These are phyloP conservation scores for Antarctomyces pellizariae DNA, from an alignment of 495 filamentous ascomycete genomes.

Conservation along the genomic window DNA sequence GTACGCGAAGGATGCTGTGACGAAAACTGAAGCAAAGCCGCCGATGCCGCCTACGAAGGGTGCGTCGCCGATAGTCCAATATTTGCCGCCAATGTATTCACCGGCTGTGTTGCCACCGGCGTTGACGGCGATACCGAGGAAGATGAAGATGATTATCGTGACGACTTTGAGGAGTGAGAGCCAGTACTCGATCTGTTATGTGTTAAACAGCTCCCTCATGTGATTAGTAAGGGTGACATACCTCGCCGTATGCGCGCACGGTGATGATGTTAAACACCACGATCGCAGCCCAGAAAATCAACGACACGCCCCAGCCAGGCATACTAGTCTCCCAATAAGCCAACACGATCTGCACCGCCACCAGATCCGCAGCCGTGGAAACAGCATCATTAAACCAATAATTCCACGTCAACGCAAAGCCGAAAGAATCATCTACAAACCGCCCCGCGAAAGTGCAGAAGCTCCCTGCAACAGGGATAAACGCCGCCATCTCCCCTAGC, in stretches of 20 bases:
- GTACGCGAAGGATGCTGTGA: slow-evolving; percentile 18
- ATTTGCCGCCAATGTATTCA: slow-evolving; percentile 21
- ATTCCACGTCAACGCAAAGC: slow-evolving; percentile 42
- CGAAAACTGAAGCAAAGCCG: slow-evolving; percentile 34
- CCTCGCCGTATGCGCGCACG: slow-evolving; percentile 29
- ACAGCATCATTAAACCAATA: slow-evolving; percentile 39
- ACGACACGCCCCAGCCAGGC: slow-evolving; percentile 35
- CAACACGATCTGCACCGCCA: slow-evolving; percentile 27
- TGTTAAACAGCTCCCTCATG: slow-evolving; percentile 1
- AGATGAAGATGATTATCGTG: slow-evolving; percentile 32
- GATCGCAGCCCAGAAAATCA: slow-evolving; percentile 28
- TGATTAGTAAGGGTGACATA: slow-evolving; percentile 8
- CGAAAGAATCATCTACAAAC: slow-evolving; percentile 47
- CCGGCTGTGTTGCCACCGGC: slow-evolving; percentile 23
- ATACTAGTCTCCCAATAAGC: slow-evolving; percentile 29
- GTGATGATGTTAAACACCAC: slow-evolving; percentile 25
- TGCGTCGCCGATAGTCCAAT: slow-evolving; percentile 29
- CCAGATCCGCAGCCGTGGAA: slow-evolving; percentile 28
- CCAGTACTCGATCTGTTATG: slow-evolving; percentile 26
- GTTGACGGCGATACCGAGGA: slow-evolving; percentile 27
- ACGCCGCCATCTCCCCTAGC: slow-evolving; percentile 49
- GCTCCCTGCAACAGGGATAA: slow-evolving; percentile 46
- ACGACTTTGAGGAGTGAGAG: slow-evolving; percentile 30
- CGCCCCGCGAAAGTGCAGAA: slow-evolving; percentile 54
- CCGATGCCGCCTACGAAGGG: slow-evolving; percentile 36